Conservation (phyloP, 2,329 filamentous ascomycete genomes). For the Hysterium pulicare region DNA sequence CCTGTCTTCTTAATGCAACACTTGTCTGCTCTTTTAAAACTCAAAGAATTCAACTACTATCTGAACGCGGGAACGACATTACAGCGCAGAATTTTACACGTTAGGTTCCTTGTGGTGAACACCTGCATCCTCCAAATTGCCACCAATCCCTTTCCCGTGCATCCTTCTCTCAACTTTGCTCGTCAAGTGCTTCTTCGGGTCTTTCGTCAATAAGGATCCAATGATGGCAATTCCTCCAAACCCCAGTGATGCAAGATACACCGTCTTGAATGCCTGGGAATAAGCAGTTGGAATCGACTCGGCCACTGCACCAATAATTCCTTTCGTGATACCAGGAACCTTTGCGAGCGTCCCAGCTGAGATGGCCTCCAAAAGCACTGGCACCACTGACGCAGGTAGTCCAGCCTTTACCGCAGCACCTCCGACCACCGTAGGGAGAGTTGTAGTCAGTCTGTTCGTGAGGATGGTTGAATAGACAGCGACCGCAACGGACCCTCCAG, state of each 20-base stretch:
- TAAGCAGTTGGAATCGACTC: constrained; percentile 9
- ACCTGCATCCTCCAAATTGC: constrained; percentile 3
- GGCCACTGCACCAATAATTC: constrained; percentile 6
- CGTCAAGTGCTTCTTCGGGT: constrained; percentile 14
- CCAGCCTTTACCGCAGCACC: constrained; percentile 10
- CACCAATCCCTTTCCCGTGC: constrained; percentile 10
- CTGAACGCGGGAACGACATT: no score
- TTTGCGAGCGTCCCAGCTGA: constrained; percentile 11
- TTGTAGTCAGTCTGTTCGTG: constrained; percentile 12
- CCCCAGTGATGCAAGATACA: constrained; percentile 15
- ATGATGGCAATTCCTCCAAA: constrained; percentile 17
- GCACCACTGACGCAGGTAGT: constrained; percentile 9
- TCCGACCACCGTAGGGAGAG: constrained; percentile 10
- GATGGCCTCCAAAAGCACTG: constrained; percentile 9
- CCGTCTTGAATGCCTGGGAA: constrained; percentile 14
- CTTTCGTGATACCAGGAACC: constrained; percentile 9
- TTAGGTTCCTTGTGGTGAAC: not conserved
- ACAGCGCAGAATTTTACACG: no score
- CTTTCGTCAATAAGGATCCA: constrained; percentile 11
- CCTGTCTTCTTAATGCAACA: no score
- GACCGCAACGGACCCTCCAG: constrained; percentile 13
- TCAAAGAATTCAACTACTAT: no score
- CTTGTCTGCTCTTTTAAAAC: no score
- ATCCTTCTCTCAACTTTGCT: constrained; percentile 14
- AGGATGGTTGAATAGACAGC: constrained; percentile 15